Evolutionary conservation across 2,329 filamentous ascomycete species (phyloP), one percentile per base, ranked within the genome.

Genomic region (Xylaria sp.): DNA sequence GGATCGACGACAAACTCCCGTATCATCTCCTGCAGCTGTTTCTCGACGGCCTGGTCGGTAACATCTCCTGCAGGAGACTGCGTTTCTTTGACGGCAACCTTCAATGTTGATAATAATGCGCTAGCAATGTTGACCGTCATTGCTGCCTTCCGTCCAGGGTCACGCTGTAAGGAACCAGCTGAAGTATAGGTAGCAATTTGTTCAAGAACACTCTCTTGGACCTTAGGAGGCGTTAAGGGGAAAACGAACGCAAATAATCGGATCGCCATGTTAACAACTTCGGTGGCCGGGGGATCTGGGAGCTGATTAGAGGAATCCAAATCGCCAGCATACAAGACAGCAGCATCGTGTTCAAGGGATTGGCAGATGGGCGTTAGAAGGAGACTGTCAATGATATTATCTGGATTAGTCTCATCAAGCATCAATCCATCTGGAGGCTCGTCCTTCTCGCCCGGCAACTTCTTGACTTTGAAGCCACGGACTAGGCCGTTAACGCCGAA

Each of bases 201-300:
- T 73, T 99, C 94, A 8, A 99, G 78, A 52, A 96, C 91, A 70
- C 93, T 97, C 73, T 99, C 94, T 70, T 99, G 94, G 2, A 99
- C 90, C 70, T 93, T 96, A 3, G 91, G 82, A 0, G 90, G 89
- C 51, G 96, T 95, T 8, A 97, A 79, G 2, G 94, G 92, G 59
- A 99, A 87, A 46, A 91, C 90, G 56, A 96, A 90, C 1, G 92
- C 91, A 72, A 99, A 99, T 0, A 97, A 79, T 63, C 94, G 88
- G 58, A 99, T 95, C 0, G 94, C 92, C 69, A 93, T 86, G 70
- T 99, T 96, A 62, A 97, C 90, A 30, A 96, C 92, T 70, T 96
- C 92, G 0, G 93, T 99, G 0, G 90, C 87, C 4, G 94, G 88
- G 7, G 93, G 92, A 64, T 94, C 89, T 13, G 90, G 89, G 39